Percentiles rank a stretch among this genome's conserved stretches.
Conservation (phyloP, 2,329 filamentous ascomycete species). For the Immersiporthe knoxdaviesiana region DNA sequence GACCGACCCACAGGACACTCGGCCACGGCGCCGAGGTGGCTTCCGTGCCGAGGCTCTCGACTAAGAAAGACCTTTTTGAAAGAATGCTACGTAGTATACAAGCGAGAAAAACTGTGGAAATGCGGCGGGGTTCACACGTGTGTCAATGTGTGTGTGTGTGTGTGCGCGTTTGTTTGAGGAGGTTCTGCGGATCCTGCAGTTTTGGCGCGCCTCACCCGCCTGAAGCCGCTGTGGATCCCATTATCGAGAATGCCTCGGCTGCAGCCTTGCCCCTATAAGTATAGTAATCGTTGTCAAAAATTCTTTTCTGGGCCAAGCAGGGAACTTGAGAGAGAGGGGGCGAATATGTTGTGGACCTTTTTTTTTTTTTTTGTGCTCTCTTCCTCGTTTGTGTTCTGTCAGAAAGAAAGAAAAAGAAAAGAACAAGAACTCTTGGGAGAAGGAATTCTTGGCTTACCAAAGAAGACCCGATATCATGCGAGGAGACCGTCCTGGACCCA, state of each 20-base stretch:
- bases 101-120: constrained; percentile 8
- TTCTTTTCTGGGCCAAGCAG: neutral
- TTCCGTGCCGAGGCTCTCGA: constrained; percentile 24
- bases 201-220: neutral
- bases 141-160: neutral
- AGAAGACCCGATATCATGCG: neutral
- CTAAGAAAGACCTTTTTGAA: neutral
- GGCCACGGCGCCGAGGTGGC: constrained; percentile 11
- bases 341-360: too few relatives aligned
- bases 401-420: neutral
- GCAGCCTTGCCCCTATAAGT: constrained; percentile 9
- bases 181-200: constrained; percentile 26
- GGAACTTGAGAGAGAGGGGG: neutral
- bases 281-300: neutral
- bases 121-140: constrained; percentile 4
- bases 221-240: constrained; percentile 3
- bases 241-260: constrained; percentile 13
- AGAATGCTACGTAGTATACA: too few relatives aligned
- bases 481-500: neutral
- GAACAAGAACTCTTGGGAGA: neutral
- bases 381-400: neutral
- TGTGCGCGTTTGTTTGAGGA: constrained; percentile 13
- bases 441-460: neutral
- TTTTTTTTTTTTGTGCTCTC: neutral
- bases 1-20: constrained; percentile 5